Evolutionary conservation across 352 stramenopile species (phyloP), one percentile per base, ranked within the genome.

Genomic region (Plasmopara viticola): DNA sequence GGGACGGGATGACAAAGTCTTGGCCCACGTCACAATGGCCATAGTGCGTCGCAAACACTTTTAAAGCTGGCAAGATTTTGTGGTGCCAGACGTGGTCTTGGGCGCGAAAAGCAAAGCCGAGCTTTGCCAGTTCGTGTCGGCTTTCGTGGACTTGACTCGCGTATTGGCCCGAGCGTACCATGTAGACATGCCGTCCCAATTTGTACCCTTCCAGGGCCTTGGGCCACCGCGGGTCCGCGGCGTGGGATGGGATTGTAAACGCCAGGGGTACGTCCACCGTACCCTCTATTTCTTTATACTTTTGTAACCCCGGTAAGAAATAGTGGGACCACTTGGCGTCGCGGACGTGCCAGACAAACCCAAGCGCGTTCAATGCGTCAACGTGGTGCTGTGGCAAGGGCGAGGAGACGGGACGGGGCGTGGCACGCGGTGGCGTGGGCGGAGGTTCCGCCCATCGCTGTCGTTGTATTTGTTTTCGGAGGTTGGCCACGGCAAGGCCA

Each of bases 21-120:
- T 97, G 86, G 25, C 82, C 79, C 17, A 98, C 88, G 39, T 96
- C 76, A 44, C 95, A 84, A 59, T 98, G 89, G 35, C 81, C 81
- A 50, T 93, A 87, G 20, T 93, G 54, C 12, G 82, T 58, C 6
- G 90, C 78, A 65, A 97, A 98, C 6, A 61, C 65, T 17, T 88
- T 48, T 6, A 98, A 73, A 1, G 87, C 80, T 10, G 87, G 77
- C 48, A 89, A 76, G 48, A 94, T 88, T 8, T 64, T 78, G 33
- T 79, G 66, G 13, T 57, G 51, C 74, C 78, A 92, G 18, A 74
- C 59, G 15, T 72, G 76, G 8, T 89, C 71, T 18, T 67, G 70
- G 28, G 87, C 9, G 41, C 71, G 64, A 35, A 89, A 88, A 2
- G 72, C 71, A 45, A 94, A 88, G 0, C 80, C 84, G 13, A 91